phyloP scores from a whole-genome alignment of 1,139 yeast genomes.

The Geotrichum bryndzae region DNA sequence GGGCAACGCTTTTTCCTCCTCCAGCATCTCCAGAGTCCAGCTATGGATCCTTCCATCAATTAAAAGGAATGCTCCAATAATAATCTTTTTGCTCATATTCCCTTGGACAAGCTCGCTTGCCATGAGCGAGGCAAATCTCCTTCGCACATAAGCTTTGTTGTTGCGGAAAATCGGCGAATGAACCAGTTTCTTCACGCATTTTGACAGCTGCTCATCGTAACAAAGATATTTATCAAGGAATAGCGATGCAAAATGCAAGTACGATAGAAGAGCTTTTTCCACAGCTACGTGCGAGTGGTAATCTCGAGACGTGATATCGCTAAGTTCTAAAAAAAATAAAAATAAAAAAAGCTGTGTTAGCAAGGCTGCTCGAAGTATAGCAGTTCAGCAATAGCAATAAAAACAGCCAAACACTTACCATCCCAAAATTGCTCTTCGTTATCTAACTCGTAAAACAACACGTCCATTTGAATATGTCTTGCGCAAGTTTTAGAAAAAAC shows the following conservation, averaged over 20 bases:
- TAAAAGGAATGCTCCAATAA: constrained; percentile 47
- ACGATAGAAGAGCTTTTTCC: constrained; percentile 27
- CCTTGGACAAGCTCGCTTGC: background rate
- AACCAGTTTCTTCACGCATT: constrained; percentile 30
- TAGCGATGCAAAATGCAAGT: constrained; percentile 28
- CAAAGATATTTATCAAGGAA: constrained; percentile 29
- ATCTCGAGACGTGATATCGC: constrained; percentile 26
- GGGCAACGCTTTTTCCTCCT: constrained; percentile 47
- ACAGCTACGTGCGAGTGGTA: constrained; percentile 26
- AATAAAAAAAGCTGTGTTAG: background rate
- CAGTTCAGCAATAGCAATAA: background rate
- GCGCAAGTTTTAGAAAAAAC: background rate
- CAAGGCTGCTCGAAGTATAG: background rate
- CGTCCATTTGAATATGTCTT: constrained; percentile 25
- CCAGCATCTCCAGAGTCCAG: constrained; percentile 41
- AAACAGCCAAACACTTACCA: constrained; percentile 20
- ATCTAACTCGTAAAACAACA: constrained; percentile 31
- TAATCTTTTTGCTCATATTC: constrained; percentile 22
- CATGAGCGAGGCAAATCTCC: constrained; percentile 28
- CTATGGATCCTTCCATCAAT: constrained; percentile 44
- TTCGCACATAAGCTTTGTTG: constrained; percentile 30
- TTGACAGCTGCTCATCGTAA: constrained; percentile 32
- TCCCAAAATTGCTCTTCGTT: constrained; percentile 33
- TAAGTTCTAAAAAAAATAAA: constrained; percentile 22
- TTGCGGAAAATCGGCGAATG: constrained; percentile 28